These are phyloP conservation scores for Nasturtium officinale DNA, from an alignment of 345 rosid species.

Conservation along the genomic window DNA sequence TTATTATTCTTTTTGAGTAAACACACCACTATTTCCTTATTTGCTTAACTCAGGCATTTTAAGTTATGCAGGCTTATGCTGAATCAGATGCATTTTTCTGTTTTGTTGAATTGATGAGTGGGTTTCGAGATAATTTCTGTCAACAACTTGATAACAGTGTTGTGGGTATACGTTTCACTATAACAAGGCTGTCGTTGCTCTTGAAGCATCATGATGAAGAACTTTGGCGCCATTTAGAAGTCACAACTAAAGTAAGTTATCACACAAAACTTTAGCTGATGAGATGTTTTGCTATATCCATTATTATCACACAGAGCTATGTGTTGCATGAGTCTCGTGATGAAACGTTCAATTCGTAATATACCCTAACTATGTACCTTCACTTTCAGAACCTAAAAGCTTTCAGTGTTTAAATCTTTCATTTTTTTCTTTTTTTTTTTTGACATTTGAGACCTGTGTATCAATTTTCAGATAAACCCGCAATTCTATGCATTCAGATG, in stretches of 20 bases:
- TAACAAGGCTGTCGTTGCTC: conserved; percentile 74
- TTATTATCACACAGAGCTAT: background rate
- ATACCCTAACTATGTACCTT: background rate
- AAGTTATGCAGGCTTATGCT: conserved; percentile 69
- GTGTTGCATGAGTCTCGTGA: background rate
- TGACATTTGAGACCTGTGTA: conserved; percentile 19
- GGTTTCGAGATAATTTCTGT: conserved; percentile 92
- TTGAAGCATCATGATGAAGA: conserved; percentile 95
- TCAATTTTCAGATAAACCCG: conserved; percentile 79
- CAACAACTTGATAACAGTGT: conserved; percentile 99
- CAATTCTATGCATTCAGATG: conserved; percentile 98
- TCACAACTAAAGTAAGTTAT: conserved; percentile 83
- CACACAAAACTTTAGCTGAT: background rate
- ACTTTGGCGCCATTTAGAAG: conserved; percentile 98
- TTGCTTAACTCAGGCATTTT: conserved; percentile 44
- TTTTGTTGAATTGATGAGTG: conserved; percentile 91
- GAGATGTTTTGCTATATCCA: background rate
- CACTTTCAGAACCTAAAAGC: background rate
- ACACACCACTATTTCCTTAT: conserved; percentile 8
- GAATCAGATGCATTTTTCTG: conserved; percentile 97
- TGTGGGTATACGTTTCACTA: conserved; percentile 89
- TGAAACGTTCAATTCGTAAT: background rate
- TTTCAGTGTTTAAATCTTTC: background rate
- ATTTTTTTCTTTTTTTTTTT: no score
- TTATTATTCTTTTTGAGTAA: conserved; percentile 7